Percentiles rank a stretch among this genome's conserved stretches.
Evolutionary conservation across 140 eudicot species (phyloP).

Genomic region (Stevia rebaudiana): DNA sequence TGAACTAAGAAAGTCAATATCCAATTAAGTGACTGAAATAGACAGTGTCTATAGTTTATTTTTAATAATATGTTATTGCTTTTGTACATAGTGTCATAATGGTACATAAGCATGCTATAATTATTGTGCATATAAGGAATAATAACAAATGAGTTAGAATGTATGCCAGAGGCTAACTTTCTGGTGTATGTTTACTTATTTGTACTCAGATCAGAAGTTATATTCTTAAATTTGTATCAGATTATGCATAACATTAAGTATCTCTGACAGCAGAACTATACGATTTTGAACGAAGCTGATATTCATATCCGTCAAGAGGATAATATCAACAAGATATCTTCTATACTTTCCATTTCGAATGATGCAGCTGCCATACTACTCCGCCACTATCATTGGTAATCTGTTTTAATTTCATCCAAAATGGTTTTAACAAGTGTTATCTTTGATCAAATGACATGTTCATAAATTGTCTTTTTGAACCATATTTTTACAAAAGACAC

Average conservation of each 20-base stretch:
- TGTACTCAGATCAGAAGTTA: not conserved
- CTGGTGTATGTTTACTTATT: slow-evolving; percentile 1
- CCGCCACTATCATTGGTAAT: slow-evolving; percentile 87
- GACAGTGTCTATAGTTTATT: not conserved
- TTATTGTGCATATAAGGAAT: slow-evolving; percentile 6
- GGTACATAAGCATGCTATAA: not conserved
- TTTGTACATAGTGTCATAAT: not conserved
- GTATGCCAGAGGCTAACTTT: slow-evolving; percentile 1
- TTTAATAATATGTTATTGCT: not conserved
- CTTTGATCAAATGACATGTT: not conserved
- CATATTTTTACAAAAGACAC: not conserved
- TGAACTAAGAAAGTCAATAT: not conserved
- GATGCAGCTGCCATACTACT: slow-evolving; percentile 84
- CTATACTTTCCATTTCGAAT: slow-evolving; percentile 73
- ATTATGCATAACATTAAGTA: slow-evolving; percentile 8
- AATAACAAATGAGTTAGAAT: slow-evolving; percentile 1
- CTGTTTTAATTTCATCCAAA: not conserved
- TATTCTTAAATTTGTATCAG: not conserved
- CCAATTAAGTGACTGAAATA: not conserved
- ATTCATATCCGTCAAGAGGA: slow-evolving; percentile 75
- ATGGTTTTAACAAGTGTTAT: not conserved
- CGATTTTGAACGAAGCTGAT: slow-evolving; percentile 74
- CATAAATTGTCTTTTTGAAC: not conserved
- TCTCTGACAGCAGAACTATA: slow-evolving; percentile 55
- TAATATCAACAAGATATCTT: slow-evolving; percentile 59